Base-by-base conservation (phyloP, 148 eudicot species). In the Dianthus caryophyllus region DNA sequence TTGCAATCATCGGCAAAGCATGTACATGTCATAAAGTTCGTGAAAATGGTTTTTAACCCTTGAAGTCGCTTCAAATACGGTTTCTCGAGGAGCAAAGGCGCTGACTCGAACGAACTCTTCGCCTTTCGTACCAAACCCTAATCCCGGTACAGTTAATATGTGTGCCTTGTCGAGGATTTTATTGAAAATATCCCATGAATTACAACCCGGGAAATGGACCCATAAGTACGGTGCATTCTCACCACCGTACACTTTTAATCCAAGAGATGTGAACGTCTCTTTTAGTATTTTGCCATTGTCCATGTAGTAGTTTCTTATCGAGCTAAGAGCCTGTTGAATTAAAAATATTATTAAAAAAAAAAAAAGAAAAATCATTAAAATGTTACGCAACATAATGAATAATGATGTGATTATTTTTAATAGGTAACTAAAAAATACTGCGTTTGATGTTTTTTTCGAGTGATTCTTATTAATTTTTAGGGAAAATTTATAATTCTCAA, bases 141-240 rank as follows among this genome's bases (percentile, higher is more conserved):
- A 69, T 26, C 96, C 90, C 1, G 93, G 97, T 67, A 89, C 86
- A 1, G 91, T 83, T 44, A 85, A 75, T 71, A 88, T 77, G 73
- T 88, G 87, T 0, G 93, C 81, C 58, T 84, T 82, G n/a, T 82
- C 84, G 0, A 87, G 83, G 69, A 92, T 85, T 25, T 87, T 80
- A n/a, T 77, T 74, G 56, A 88, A 92, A 6, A 84, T 76, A 44
- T 88, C 89, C 96, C 93, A 92, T 1, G 96, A 92, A 41, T 75
- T 79, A 14, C 71, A 73, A n/a, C 97, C 97, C 18, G 90, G 97
- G 49, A 88, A 91, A 61, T 87, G 89, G 59, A 91, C 87, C 96
- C 87, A 89, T 21, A 92, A 56, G 69, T 85, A 89, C 5, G 97
- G 96, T 51, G 97, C 93, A 43, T 91, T 88, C 49, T 71, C 71